phyloP scores from a whole-genome alignment of 2,329 filamentous ascomycete genomes.

The Penicillium glabrum region DNA sequence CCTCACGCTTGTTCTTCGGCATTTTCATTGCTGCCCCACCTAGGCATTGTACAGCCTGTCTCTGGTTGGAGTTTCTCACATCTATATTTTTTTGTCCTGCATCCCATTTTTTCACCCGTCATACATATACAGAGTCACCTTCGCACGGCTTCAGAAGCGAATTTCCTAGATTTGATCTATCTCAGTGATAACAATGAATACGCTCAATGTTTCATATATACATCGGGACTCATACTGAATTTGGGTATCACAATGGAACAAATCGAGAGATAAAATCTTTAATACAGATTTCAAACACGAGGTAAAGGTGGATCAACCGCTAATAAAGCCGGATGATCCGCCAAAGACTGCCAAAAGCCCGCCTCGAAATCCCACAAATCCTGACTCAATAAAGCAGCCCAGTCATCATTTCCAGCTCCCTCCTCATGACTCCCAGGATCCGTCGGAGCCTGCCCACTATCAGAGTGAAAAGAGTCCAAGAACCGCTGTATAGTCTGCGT shows the following conservation, averaged over 20 bases:
- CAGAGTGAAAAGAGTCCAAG: slow-evolving; percentile 24
- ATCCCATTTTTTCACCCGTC: slow-evolving; percentile 9
- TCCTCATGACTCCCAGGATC: slow-evolving; percentile 10
- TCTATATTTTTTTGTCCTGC: slow-evolving; percentile 9
- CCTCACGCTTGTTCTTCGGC: neutral
- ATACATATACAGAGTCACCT: slow-evolving; percentile 12
- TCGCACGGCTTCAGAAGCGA: neutral
- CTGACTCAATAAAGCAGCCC: slow-evolving; percentile 21
- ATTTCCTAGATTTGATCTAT: neutral
- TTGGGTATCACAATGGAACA: neutral
- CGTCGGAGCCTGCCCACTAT: slow-evolving; percentile 5
- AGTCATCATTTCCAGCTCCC: slow-evolving; percentile 15
- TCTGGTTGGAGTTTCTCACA: slow-evolving; percentile 3
- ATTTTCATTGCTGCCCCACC: neutral
- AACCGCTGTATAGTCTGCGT: slow-evolving; percentile 27
- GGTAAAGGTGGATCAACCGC: slow-evolving; percentile 22
- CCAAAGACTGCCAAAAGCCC: slow-evolving; percentile 27
- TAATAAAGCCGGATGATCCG: slow-evolving; percentile 27
- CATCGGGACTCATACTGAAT: neutral
- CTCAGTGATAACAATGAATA: neutral
- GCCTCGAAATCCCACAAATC: slow-evolving; percentile 29
- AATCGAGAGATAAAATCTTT: neutral
- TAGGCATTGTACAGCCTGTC: slow-evolving; percentile 7
- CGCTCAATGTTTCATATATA: neutral
- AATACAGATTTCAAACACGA: slow-evolving; percentile 5